phyloP scores from a whole-genome alignment of 495 filamentous ascomycete species.

The Monascus purpureus region DNA sequence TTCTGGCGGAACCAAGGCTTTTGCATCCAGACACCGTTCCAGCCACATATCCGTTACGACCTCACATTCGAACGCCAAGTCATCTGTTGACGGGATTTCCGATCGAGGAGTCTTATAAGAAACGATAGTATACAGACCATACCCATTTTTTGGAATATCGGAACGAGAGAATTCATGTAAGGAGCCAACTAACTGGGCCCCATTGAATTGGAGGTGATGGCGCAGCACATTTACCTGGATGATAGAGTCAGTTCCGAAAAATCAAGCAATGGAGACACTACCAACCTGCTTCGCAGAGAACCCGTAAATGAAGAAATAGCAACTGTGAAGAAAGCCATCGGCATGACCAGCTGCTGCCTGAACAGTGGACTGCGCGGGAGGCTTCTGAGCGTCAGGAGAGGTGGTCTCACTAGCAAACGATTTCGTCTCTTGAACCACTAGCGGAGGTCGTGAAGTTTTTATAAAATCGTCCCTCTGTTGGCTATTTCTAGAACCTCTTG shows the following conservation, averaged over 20 bases:
- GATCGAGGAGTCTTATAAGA: constrained; percentile 33
- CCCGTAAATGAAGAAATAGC: constrained; percentile 49
- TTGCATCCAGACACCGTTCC: constrained; percentile 70
- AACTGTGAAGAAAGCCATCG: constrained; percentile 24
- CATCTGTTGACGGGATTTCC: constrained; percentile 24
- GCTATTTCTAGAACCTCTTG: constrained; percentile 14
- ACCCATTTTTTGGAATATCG: constrained; percentile 25
- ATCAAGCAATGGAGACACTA: background rate
- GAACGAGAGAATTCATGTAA: constrained; percentile 24
- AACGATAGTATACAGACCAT: constrained; percentile 37
- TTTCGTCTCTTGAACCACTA: constrained; percentile 20
- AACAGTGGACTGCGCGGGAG: constrained; percentile 6
- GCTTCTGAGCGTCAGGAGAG: constrained; percentile 14
- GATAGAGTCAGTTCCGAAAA: constrained; percentile 7
- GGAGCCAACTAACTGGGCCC: constrained; percentile 31
- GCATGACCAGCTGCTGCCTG: constrained; percentile 4
- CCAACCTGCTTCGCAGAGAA: constrained; percentile 44
- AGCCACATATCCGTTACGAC: constrained; percentile 87
- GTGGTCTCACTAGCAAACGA: constrained; percentile 31
- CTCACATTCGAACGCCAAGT: constrained; percentile 28
- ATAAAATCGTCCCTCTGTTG: constrained; percentile 21
- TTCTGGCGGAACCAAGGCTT: constrained; percentile 52
- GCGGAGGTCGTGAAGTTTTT: constrained; percentile 5
- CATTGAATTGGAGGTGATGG: constrained; percentile 39
- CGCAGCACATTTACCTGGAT: constrained; percentile 29